These are phyloP conservation scores for Leccinellum rugosiceps DNA, from an alignment of 768 basidiomycete species.

Conservation along the genomic window DNA sequence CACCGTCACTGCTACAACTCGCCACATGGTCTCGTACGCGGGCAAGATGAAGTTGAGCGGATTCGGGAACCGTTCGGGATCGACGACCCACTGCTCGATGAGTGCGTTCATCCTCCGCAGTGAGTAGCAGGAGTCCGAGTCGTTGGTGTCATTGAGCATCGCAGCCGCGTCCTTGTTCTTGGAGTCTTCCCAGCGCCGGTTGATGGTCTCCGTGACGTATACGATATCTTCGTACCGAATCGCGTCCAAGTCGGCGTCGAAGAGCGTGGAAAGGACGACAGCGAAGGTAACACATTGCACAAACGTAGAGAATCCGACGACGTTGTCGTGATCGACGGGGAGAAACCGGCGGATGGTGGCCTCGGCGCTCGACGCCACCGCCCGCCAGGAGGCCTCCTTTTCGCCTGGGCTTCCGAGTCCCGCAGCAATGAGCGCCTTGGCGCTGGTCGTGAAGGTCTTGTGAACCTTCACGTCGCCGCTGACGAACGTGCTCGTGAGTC, in stretches of 20 bases:
- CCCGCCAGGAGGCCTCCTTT: conserved; percentile 12
- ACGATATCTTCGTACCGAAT: conserved; percentile 37
- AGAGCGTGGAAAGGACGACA: conserved; percentile 41
- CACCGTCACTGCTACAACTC: conserved; percentile 52
- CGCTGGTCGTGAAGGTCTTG: conserved; percentile 19
- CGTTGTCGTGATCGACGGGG: not conserved
- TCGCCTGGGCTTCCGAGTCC: conserved; percentile 1
- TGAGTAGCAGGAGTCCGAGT: not conserved
- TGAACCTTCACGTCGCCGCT: conserved; percentile 33
- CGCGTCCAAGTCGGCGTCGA: conserved; percentile 25
- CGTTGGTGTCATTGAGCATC: conserved; percentile 13
- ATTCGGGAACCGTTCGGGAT: conserved; percentile 18
- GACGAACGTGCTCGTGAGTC: conserved; percentile 51
- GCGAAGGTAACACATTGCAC: conserved; percentile 44
- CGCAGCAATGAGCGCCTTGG: conserved; percentile 19
- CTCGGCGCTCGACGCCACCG: conserved; percentile 14
- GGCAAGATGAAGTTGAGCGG: conserved; percentile 59
- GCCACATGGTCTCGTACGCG: conserved; percentile 62
- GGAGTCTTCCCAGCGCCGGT: conserved; percentile 23
- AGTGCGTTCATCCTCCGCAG: conserved; percentile 35
- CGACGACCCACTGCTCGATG: conserved; percentile 35
- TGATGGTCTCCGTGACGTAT: conserved; percentile 41
- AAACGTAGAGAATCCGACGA: conserved; percentile 34
- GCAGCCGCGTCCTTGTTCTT: conserved; percentile 10
- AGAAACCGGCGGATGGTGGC: conserved; percentile 14